These are phyloP conservation scores for Benincasa hispida DNA, from an alignment of 306 rosid species.

Conservation along the genomic window DNA sequence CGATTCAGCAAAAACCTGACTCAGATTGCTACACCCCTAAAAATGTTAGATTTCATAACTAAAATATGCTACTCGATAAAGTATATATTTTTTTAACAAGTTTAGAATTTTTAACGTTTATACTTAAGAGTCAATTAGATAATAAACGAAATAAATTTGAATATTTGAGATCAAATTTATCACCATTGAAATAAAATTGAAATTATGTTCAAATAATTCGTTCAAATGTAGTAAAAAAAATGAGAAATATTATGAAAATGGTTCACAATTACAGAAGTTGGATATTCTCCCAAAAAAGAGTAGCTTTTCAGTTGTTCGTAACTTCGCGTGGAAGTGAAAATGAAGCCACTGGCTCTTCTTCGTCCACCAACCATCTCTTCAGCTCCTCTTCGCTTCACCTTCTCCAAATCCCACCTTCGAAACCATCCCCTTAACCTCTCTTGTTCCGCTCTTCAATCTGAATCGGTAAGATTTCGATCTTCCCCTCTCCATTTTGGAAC, in stretches of 20 bases:
- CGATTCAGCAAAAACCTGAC: too few species aligned
- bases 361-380: constrained; percentile 14
- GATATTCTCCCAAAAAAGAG: not conserved
- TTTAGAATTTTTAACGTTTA: too few species aligned
- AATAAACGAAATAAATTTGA: too few species aligned
- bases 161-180: too few species aligned
- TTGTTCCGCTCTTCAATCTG: constrained; percentile 31
- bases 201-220: too few species aligned
- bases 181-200: too few species aligned
- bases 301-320: not conserved
- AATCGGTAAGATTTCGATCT: constrained; percentile 22
- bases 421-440: constrained; percentile 14
- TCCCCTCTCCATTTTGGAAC: not conserved
- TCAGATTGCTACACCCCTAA: too few species aligned
- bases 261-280: not conserved
- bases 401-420: constrained; percentile 16
- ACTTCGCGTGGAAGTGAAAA: constrained; percentile 16
- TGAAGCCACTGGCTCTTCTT: constrained; percentile 40
- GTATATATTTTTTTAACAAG: too few species aligned
- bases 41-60: too few species aligned
- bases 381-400: not conserved
- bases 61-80: too few species aligned
- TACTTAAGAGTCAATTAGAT: too few species aligned
- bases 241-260: not conserved
- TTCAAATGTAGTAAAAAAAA: too few species aligned